These are phyloP conservation scores for Dissoconium aciculare DNA, from an alignment of 2,329 filamentous ascomycete genomes.

Conservation along the genomic window DNA sequence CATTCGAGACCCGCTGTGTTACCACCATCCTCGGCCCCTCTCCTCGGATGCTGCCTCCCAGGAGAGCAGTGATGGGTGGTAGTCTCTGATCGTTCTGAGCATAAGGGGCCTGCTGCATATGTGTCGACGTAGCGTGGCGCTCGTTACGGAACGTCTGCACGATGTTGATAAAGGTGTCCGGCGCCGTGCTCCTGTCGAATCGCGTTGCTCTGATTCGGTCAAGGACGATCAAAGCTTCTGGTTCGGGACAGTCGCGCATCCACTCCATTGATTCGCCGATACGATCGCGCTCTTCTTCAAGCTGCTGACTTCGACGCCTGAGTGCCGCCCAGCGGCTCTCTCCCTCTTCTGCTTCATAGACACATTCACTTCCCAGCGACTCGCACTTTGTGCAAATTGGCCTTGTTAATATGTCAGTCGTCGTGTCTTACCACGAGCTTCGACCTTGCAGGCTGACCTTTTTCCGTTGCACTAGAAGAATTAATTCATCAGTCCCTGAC, in stretches of 20 bases:
- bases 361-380: slow-evolving; percentile 18
- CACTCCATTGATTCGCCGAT: slow-evolving; percentile 17
- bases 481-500: no score
- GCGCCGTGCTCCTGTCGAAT: no score
- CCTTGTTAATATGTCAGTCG: slow-evolving; percentile 10
- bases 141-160: no score
- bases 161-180: no score
- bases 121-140: no score
- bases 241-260: slow-evolving; percentile 16
- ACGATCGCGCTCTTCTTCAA: slow-evolving; percentile 20
- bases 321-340: slow-evolving; percentile 23
- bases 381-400: slow-evolving; percentile 20
- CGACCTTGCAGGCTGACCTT: slow-evolving; percentile 1
- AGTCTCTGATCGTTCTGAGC: no score
- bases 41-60: no score
- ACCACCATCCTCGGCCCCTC: no score
- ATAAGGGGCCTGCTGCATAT: no score
- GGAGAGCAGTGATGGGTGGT: no score
- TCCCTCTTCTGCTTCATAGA: slow-evolving; percentile 22
- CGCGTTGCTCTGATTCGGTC: slow-evolving; percentile 16
- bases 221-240: slow-evolving; percentile 19
- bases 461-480: not conserved
- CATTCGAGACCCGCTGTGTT: no score
- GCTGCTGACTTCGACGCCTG: slow-evolving; percentile 18
- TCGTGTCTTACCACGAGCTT: no score